Evolutionary conservation across 2,329 filamentous ascomycete genomes (phyloP), one percentile per base, ranked within the genome.

Genomic region (Verticillium zaregamsianum): DNA sequence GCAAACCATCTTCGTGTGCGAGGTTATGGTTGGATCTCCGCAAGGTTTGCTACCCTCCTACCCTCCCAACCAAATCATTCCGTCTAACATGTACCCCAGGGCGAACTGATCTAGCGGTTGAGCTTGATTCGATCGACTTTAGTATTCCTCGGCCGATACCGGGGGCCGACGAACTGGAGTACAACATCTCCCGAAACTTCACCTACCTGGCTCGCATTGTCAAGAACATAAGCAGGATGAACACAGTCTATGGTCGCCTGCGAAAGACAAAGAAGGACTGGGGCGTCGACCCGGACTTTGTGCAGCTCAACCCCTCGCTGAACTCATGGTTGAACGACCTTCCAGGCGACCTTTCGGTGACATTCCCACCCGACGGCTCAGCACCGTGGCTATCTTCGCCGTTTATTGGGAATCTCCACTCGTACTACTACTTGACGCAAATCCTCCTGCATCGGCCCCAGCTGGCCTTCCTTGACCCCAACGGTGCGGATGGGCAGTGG

Each of bases 21-120:
- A 98, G 76, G 84, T 93, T 52, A 96, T 98, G 91, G 89, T 97
- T 68, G 94, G 94, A 61, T 93, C 90, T 23, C 92, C 94, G 3
- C 93, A 98, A 87, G 94, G 93, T 92, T 79, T 64, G 20, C 31
- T 39, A 25, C 35, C 20, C 20, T 23, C 6, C 55, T 35, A 2
- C 57, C 32, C 39, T 45, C 2, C n/a, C 9, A 12, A 40, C 45
- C 20, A n/a, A 5, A 7, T 5, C 7, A 49, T 20, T n/a, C 39
- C 15, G 9, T 35, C 56, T 25, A n/a, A 55, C 49, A 20, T 33
- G 14, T 14, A 14, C 54, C 11, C 9, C 49, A 92, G 89, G 91
- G 12, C 91, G 92, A 33, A 88, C 86, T 57, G 92, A 97, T 73
- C 86, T 94, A 62, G 83, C 90, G 2, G 89, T 97, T 8, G 84